Conservation (phyloP, 129 eudicot species). For the Centrapalus pauciflorus region DNA sequence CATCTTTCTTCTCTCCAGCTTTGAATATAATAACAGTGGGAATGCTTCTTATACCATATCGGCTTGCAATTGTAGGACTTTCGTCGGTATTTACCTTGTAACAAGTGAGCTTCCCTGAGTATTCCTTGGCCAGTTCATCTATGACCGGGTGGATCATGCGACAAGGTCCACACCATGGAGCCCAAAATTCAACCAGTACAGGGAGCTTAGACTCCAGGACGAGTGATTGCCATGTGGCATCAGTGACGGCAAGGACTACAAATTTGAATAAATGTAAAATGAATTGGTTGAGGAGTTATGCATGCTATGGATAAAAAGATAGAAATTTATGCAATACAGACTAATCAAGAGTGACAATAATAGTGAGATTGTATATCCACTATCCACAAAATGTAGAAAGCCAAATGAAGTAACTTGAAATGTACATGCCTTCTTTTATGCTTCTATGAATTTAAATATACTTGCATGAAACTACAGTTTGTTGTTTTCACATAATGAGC, state of each 20-base stretch:
- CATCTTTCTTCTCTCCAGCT: conserved; percentile 91
- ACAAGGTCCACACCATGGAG: conserved; percentile 99
- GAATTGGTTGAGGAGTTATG: background rate
- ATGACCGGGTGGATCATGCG: conserved; percentile 86
- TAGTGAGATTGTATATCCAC: background rate
- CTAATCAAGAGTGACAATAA: background rate
- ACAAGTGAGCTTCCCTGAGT: conserved; percentile 70
- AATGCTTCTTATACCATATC: conserved; percentile 87
- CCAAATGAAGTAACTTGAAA: background rate
- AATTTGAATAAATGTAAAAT: background rate
- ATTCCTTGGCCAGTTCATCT: conserved; percentile 78
- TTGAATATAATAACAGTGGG: conserved; percentile 89
- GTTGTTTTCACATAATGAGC: too few species aligned
- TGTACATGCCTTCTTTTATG: background rate
- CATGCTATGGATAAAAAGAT: background rate
- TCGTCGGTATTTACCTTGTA: conserved; percentile 93
- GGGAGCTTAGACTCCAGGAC: conserved; percentile 55
- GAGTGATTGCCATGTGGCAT: conserved; percentile 54
- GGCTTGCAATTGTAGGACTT: conserved; percentile 63
- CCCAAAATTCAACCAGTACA: conserved; percentile 95
- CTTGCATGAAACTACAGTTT: background rate
- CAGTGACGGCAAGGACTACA: conserved; percentile 62
- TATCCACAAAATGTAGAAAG: background rate
- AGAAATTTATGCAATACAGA: background rate
- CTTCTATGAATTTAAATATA: background rate